These are phyloP conservation scores for Rosa rugosa DNA, from an alignment of 306 rosid genomes.

Conservation along the genomic window DNA sequence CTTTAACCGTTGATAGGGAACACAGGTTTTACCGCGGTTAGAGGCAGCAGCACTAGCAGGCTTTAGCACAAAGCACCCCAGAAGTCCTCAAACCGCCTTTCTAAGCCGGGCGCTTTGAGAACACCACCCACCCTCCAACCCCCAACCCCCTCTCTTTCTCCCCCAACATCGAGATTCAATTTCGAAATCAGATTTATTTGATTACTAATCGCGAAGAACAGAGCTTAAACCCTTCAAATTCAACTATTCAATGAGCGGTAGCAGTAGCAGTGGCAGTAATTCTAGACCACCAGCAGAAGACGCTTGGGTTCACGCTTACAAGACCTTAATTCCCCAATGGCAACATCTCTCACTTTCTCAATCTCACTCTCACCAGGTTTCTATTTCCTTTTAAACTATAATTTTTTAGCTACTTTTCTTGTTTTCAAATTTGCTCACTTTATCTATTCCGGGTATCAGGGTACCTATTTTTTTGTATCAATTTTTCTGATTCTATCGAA, in stretches of 20 bases:
- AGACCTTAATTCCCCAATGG: conserved; percentile 48
- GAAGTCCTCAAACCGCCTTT: not conserved
- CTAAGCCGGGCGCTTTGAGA: not conserved
- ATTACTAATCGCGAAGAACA: not conserved
- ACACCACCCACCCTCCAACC: not conserved
- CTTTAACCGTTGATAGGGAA: not conserved
- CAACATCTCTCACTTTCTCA: conserved; percentile 34
- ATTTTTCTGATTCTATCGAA: not conserved
- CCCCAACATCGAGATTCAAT: not conserved
- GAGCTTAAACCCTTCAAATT: not conserved
- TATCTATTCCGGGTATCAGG: not conserved
- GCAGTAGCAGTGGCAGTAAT: conserved; percentile 24
- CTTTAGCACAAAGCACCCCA: not conserved
- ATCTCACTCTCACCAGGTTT: conserved; percentile 45
- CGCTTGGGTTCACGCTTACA: conserved; percentile 50
- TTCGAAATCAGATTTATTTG: not conserved
- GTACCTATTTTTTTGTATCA: not conserved
- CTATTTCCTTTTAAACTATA: not conserved
- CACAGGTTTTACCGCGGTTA: not conserved
- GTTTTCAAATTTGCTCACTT: not conserved
- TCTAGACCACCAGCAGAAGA: conserved; percentile 45
- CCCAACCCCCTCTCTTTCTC: not conserved
- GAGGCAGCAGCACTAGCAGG: not conserved
- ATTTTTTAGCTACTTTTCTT: not conserved
- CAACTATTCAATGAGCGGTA: conserved; percentile 9